phyloP scores from a whole-genome alignment of 345 rosid genomes.

The Acer negundo region DNA sequence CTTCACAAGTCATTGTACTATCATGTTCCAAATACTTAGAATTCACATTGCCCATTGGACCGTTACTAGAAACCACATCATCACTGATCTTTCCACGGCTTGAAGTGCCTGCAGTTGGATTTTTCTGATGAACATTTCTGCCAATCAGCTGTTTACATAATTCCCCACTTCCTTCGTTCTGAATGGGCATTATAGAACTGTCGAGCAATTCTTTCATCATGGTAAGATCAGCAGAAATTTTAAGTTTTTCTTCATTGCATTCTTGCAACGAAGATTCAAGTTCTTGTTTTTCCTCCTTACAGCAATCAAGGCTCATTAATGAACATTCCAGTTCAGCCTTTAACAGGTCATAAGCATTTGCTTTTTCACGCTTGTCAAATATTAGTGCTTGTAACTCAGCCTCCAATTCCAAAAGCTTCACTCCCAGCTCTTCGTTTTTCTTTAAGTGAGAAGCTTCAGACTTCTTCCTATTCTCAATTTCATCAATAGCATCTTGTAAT shows the following conservation, averaged over 20 bases:
- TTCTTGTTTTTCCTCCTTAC: conserved; percentile 90
- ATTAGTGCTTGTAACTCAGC: conserved; percentile 58
- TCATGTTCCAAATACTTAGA: conserved; percentile 24
- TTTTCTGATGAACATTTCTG: conserved; percentile 20
- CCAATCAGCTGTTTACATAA: conserved; percentile 18
- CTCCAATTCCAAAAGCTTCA: conserved; percentile 76
- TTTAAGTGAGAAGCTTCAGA: conserved; percentile 75
- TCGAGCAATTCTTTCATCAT: conserved; percentile 48
- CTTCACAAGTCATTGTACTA: conserved; percentile 25
- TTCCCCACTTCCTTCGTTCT: conserved; percentile 35
- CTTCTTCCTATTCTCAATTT: conserved; percentile 71
- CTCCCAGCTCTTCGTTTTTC: conserved; percentile 77
- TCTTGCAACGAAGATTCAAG: conserved; percentile 69
- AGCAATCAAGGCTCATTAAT: conserved; percentile 89
- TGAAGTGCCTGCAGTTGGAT: conserved; percentile 17
- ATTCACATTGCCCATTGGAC: conserved; percentile 11
- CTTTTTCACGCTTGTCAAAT: conserved; percentile 77
- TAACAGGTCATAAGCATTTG: conserved; percentile 69
- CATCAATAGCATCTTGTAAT: conserved; percentile 89
- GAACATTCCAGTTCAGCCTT: conserved; percentile 96
- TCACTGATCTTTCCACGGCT: conserved; percentile 13
- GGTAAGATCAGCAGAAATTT: conserved; percentile 56
- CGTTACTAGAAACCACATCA: conserved; percentile 18
- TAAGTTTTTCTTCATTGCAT: conserved; percentile 59
- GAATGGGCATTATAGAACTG: conserved; percentile 31